Percentiles rank a stretch among this genome's conserved stretches.
These are phyloP conservation scores for Alternaria solani DNA, from an alignment of 2,329 filamentous ascomycete species.

Conservation along the genomic window DNA sequence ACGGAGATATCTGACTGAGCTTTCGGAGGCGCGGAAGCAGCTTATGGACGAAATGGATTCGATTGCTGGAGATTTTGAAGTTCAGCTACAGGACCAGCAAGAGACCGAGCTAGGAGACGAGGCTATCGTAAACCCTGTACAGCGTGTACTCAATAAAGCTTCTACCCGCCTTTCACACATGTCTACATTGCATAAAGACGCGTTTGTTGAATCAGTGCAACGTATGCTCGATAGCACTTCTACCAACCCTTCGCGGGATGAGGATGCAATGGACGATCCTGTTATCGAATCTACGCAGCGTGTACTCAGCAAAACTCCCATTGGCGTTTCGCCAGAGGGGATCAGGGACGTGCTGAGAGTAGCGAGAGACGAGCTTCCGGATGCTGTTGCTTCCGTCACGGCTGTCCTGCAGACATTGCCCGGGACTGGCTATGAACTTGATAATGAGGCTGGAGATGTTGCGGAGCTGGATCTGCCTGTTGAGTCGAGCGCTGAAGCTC, in stretches of 20 bases:
- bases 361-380: conserved; percentile 4
- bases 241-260: background rate
- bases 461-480: background rate
- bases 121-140: background rate
- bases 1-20: conserved; percentile 27
- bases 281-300: background rate
- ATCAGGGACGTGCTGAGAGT: conserved; percentile 8
- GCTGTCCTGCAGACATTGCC: background rate
- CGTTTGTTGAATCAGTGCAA: background rate
- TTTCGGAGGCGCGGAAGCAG: conserved; percentile 32
- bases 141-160: background rate
- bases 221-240: background rate
- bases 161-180: background rate
- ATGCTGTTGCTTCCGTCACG: background rate
- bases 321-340: background rate
- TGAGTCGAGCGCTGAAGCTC: background rate
- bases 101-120: background rate
- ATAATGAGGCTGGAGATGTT: background rate
- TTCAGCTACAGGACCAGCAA: conserved; percentile 27
- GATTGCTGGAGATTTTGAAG: conserved; percentile 38
- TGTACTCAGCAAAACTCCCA: background rate
- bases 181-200: background rate
- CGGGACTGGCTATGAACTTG: background rate
- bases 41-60: conserved; percentile 40
- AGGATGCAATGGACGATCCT: background rate